These are phyloP conservation scores for Globisporangium solare DNA, from an alignment of 352 stramenopile genomes.

Conservation along the genomic window DNA sequence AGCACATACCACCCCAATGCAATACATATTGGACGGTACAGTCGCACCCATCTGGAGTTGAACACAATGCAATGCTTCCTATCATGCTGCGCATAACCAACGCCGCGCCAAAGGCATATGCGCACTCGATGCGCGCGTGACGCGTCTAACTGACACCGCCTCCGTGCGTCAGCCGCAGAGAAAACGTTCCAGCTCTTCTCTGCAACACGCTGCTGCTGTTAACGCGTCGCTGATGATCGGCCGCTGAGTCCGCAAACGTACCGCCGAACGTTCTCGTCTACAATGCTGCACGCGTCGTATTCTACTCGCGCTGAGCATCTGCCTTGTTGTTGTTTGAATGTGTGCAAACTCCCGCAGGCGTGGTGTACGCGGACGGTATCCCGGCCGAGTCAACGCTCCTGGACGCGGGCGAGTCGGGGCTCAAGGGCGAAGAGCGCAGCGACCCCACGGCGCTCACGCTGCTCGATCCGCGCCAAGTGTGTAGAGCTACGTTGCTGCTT, in stretches of 20 bases:
- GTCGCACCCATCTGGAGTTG: too few species aligned
- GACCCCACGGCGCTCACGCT: conserved; percentile 36
- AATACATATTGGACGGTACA: too few species aligned
- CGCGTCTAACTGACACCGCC: too few species aligned
- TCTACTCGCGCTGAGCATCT: too few species aligned
- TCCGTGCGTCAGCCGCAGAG: too few species aligned
- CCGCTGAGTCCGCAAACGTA: not conserved
- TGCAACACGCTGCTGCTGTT: not conserved
- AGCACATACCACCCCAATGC: too few species aligned
- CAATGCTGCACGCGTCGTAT: not conserved
- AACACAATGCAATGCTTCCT: too few species aligned
- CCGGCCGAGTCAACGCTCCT: conserved; percentile 61
- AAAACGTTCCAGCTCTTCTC: not conserved
- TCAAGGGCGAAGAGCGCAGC: conserved; percentile 31
- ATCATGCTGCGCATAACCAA: too few species aligned
- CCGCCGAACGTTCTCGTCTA: not conserved
- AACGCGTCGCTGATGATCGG: not conserved
- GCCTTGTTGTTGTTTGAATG: too few species aligned
- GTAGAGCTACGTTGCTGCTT: conserved; percentile 8
- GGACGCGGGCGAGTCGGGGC: conserved; percentile 36
- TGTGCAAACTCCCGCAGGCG: conserved; percentile 22
- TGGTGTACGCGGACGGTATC: conserved; percentile 72
- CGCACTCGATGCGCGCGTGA: too few species aligned
- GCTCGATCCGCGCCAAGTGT: conserved; percentile 45
- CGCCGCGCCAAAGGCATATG: too few species aligned